These are phyloP conservation scores for Zangia roseola DNA, from an alignment of 768 basidiomycete species.

Conservation along the genomic window DNA sequence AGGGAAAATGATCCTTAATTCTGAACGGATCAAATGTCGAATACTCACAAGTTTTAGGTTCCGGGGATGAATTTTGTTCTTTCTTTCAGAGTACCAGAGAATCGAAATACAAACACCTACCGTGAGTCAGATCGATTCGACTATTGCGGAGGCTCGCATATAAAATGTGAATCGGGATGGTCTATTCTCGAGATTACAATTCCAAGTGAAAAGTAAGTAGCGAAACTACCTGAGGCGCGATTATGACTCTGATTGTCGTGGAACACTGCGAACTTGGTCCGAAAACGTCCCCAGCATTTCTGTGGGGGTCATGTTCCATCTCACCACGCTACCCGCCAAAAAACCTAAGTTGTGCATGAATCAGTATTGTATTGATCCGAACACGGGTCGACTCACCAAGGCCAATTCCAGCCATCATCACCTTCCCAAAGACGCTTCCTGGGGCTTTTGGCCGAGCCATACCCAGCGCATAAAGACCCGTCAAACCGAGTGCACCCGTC, in stretches of 20 bases:
- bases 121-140: not conserved
- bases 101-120: not conserved
- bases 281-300: conserved; percentile 19
- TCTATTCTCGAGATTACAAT: conserved; percentile 1
- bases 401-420: conserved; percentile 60
- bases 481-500: conserved; percentile 57
- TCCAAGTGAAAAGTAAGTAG: not conserved
- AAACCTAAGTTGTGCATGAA: conserved; percentile 16
- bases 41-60: too few species aligned
- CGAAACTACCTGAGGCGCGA: not conserved
- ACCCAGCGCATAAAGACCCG: conserved; percentile 67
- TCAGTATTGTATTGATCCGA: too few species aligned
- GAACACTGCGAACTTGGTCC: conserved; percentile 8
- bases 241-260: conserved; percentile 5
- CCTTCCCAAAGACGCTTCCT: conserved; percentile 59
- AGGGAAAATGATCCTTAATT: too few species aligned
- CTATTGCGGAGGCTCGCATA: not conserved
- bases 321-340: conserved; percentile 28
- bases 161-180: not conserved
- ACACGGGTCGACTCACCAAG: conserved; percentile 44
- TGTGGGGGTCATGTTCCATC: conserved; percentile 30
- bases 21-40: too few species aligned
- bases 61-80: too few species aligned
- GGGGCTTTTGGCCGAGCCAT: conserved; percentile 62
- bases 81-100: not conserved